Evolutionary conservation across 192 early-diverging fungal genomes (phyloP), one percentile per base, ranked within the genome.

Genomic region (Coemansia sp.): DNA sequence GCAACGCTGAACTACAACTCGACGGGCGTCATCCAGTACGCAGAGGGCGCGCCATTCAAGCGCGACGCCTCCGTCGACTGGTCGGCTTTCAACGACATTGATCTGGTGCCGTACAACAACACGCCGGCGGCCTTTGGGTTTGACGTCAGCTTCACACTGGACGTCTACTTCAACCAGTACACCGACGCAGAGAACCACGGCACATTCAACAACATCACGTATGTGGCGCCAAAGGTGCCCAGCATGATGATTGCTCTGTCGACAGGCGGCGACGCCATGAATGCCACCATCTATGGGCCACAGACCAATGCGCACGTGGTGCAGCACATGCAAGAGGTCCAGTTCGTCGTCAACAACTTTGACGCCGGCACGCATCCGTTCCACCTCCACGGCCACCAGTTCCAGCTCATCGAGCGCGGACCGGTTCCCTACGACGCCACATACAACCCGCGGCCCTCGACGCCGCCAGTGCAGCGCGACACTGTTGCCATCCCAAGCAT

Each of bases 311-410:
- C 89, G 5, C 74, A 81, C 52, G 75, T 92, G 19, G 52, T 91
- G n/a, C 69, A 85, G 20, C 84, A 93, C 61, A 59, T 88, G 74
- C 63, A 89, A 14, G 82, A 85, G 38, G 65, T 91, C 35, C 85
- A 94, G 76, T 73, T 94, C 45, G 79, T 89, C 17, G 78, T 94
- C 62, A 86, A 84, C 70, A 96, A 96, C 78, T 67, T 73, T 34
- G 92, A 94, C 62, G 70, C 81, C 17, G 91, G 88, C 63, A 76
- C 66, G 58, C 94, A 96, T 50, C 73, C 86, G 64, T 86, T 95
- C 84, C 94, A 95, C 77, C 74, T 94, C 20, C 94, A 95, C 70
- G 92, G 92, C 6, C 90, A 93, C 72, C 74, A 75, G 11, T 94
- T 94, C 85, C 90, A 93, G 75, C 79, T 95, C 49, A 84, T 90